phyloP scores from a whole-genome alignment of 163 green algal species.

The Scenedesmus sp. region DNA sequence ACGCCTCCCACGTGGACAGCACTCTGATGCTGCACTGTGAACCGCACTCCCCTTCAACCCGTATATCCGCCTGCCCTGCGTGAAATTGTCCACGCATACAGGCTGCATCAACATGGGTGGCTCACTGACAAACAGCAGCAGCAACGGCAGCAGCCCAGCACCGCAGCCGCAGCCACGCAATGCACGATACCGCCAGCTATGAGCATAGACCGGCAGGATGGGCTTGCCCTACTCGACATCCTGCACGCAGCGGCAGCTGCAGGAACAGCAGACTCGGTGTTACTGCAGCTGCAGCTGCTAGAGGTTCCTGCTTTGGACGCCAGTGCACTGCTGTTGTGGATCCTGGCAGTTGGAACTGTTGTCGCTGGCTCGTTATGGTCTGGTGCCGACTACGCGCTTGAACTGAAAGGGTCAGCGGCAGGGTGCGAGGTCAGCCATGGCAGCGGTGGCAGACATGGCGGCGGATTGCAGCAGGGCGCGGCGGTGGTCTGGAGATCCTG shows the following conservation, averaged over 20 bases:
- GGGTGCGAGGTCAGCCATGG: conserved; percentile 7
- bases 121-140: conserved; percentile 38
- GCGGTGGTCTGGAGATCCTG: conserved; percentile 42
- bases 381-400: conserved; percentile 59
- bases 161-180: conserved; percentile 12
- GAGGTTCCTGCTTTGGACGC: conserved; percentile 64
- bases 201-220: conserved; percentile 59
- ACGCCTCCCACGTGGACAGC: background rate
- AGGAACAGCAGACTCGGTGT: background rate
- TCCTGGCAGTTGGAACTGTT: conserved; percentile 80
- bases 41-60: too few relatives aligned
- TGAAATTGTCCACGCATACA: conserved; percentile 50
- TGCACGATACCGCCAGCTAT: conserved; percentile 37
- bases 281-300: conserved; percentile 53
- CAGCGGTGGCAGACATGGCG: background rate
- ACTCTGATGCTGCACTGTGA: conserved; percentile 43
- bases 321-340: conserved; percentile 70
- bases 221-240: conserved; percentile 21
- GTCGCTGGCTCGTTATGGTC: conserved; percentile 71
- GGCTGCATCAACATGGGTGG: conserved; percentile 63
- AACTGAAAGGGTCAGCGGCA: conserved; percentile 12
- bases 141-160: conserved; percentile 11
- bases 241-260: conserved; percentile 20
- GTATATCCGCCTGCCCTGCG: too few relatives aligned
- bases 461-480: background rate